Conservation (phyloP, 176 grass and related monocot species). For the Stipa capillata region DNA sequence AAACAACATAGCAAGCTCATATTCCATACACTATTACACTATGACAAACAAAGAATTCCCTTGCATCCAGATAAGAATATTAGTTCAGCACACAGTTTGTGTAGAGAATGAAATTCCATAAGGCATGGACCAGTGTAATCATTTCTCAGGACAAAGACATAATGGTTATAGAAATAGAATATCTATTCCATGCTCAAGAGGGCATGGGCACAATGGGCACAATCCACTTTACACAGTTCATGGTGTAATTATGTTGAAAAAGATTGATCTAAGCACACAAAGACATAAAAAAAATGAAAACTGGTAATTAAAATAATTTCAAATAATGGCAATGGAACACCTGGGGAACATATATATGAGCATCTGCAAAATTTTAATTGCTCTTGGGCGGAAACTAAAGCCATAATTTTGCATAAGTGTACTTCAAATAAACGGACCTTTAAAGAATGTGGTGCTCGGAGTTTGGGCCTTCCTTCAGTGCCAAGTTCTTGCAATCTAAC, state of each 20-base stretch:
- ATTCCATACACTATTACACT: not conserved
- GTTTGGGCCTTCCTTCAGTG: constrained; percentile 31
- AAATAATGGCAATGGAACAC: not conserved
- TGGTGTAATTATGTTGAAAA: not conserved
- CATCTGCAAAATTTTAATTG: not conserved
- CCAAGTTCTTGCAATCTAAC: constrained; percentile 52
- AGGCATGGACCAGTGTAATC: not conserved
- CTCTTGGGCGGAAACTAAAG: not conserved
- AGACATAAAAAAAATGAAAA: not conserved
- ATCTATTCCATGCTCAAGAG: not conserved
- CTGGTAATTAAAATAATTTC: not conserved
- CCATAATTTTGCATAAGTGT: not conserved
- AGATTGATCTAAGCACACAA: not conserved
- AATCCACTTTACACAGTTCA: not conserved
- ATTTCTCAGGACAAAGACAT: not conserved
- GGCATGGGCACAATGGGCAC: not conserved
- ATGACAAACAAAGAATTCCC: not conserved
- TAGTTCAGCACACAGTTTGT: not conserved
- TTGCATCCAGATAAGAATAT: not conserved
- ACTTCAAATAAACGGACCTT: constrained; percentile 53
- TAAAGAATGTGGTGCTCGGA: constrained; percentile 67
- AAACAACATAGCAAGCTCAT: no score
- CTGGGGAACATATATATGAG: not conserved
- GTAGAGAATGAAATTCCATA: not conserved
- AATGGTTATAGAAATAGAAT: not conserved